Evolutionary conservation across 208 protist genomes (phyloP).

Genomic region (Trypanosoma melophagium): DNA sequence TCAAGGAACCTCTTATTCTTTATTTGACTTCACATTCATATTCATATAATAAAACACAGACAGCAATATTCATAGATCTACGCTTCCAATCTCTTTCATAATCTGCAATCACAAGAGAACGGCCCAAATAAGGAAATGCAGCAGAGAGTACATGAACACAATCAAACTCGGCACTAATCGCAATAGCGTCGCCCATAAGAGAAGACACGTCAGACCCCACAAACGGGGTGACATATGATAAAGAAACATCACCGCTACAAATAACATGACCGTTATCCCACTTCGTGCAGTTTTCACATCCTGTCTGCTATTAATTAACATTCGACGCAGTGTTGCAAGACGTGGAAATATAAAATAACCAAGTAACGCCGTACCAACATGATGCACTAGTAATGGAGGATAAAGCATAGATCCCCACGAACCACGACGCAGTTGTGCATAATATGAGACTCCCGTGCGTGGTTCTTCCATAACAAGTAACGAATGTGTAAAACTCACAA

Average conservation of each 20-base stretch:
- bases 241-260: slow-evolving; percentile 40
- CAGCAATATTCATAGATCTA: too few species aligned
- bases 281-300: slow-evolving; percentile 30
- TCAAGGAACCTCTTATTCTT: too few species aligned
- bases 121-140: slow-evolving; percentile 34
- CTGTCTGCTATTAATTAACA: background rate
- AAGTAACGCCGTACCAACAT: slow-evolving; percentile 21
- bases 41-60: too few species aligned
- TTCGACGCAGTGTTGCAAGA: background rate
- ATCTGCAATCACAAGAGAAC: background rate
- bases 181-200: slow-evolving; percentile 38
- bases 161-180: slow-evolving; percentile 29
- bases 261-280: slow-evolving; percentile 39
- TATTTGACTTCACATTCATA: too few species aligned
- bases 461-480: slow-evolving; percentile 78
- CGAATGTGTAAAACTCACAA: slow-evolving; percentile 71
- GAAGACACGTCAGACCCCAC: slow-evolving; percentile 36
- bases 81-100: slow-evolving; percentile 2
- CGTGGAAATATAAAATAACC: slow-evolving; percentile 27
- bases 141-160: slow-evolving; percentile 32
- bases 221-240: slow-evolving; percentile 29
- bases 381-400: slow-evolving; percentile 17
- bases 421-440: slow-evolving; percentile 1
- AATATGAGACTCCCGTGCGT: slow-evolving; percentile 1
- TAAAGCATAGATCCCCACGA: slow-evolving; percentile 9